phyloP scores from a whole-genome alignment of 1,284 basidiomycete genomes.

The Coniferiporia sulphurascens region DNA sequence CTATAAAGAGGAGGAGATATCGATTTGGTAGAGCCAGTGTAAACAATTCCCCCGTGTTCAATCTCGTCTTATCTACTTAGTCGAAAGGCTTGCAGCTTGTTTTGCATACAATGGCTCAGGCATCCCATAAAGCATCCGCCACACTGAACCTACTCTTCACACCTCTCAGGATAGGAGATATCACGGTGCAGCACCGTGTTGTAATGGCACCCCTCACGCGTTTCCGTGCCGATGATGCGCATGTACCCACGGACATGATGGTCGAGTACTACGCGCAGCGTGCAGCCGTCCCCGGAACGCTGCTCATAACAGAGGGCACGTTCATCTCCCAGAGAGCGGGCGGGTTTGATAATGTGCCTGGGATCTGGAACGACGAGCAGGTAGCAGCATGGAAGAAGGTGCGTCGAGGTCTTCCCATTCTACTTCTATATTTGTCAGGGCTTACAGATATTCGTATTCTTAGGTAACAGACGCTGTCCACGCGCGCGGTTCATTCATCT shows the following conservation, averaged over 20 bases:
- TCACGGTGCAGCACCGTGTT: slow-evolving; percentile 26
- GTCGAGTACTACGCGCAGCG: slow-evolving; percentile 29
- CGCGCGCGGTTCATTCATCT: slow-evolving; percentile 40
- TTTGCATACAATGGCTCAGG: not conserved
- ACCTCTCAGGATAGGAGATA: slow-evolving; percentile 27
- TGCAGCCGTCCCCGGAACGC: slow-evolving; percentile 24
- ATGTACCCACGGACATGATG: slow-evolving; percentile 21
- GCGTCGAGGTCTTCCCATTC: not conserved
- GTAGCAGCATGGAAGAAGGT: slow-evolving; percentile 29
- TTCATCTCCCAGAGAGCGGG: slow-evolving; percentile 23
- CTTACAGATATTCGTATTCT: not conserved
- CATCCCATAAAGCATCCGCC: not conserved
- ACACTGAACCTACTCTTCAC: slow-evolving; percentile 21
- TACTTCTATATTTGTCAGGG: not conserved
- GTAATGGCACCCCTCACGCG: slow-evolving; percentile 32
- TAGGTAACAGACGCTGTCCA: slow-evolving; percentile 36
- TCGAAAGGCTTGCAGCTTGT: not conserved
- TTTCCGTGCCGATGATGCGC: slow-evolving; percentile 25
- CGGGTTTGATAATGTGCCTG: slow-evolving; percentile 23
- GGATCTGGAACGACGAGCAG: slow-evolving; percentile 27
- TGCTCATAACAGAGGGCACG: slow-evolving; percentile 31
- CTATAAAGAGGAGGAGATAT: too few species aligned
- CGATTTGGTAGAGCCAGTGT: too few species aligned
- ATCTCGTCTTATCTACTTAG: not conserved
- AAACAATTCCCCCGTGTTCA: too few species aligned